phyloP scores from a whole-genome alignment of 257 asterid species.

The Handroanthus guayacan region DNA sequence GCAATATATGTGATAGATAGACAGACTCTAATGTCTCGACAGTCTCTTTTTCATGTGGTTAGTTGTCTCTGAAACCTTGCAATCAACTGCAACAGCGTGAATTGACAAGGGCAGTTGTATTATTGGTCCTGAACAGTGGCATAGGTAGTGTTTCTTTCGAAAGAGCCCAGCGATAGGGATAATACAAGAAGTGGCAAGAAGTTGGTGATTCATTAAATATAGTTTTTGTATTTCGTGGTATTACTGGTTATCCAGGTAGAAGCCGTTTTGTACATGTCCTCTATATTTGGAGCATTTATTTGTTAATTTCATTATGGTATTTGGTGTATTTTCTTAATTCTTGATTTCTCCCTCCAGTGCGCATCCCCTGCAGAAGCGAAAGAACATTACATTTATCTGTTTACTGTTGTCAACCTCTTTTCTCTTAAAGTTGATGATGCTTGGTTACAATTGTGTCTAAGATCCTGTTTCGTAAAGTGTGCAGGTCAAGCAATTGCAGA shows the following conservation, averaged over 20 bases:
- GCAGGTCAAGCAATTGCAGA: conserved; percentile 88
- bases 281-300: conserved; percentile 9
- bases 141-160: not conserved
- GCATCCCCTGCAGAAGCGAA: not conserved
- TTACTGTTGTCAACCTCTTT: not conserved
- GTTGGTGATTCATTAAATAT: not conserved
- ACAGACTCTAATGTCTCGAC: not conserved
- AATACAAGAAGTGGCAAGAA: not conserved
- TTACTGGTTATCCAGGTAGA: not conserved
- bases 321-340: not conserved
- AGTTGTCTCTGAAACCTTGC: conserved; percentile 7
- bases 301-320: not conserved
- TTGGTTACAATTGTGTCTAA: conserved; percentile 27
- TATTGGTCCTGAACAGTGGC: not conserved
- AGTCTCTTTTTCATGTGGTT: not conserved
- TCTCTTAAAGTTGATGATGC: conserved; percentile 20
- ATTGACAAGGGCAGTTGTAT: not conserved
- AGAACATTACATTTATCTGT: not conserved
- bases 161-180: conserved; percentile 12
- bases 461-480: conserved; percentile 56
- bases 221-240: not conserved
- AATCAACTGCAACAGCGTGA: conserved; percentile 3
- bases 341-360: conserved; percentile 10
- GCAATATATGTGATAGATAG: not conserved
- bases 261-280: not conserved